A percentile compares a stretch with the other conserved stretches of the same genome.
phyloP scores from a whole-genome alignment of 495 filamentous ascomycete genomes.

The Neurospora sp. region DNA sequence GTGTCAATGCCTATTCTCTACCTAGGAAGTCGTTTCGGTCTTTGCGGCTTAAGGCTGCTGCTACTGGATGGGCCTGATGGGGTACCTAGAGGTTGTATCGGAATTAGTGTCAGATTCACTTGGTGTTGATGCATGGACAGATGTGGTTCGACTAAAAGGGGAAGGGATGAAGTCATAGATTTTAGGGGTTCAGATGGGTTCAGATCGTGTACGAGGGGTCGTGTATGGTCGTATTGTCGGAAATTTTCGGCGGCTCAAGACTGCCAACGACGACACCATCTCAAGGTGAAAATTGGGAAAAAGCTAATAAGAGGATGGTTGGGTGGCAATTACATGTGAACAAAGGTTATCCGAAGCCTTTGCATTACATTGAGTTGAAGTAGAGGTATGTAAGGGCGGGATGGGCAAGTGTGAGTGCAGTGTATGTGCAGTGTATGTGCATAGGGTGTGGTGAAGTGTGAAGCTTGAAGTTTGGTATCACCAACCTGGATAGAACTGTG shows the following conservation, averaged over 20 bases:
- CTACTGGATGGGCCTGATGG: neutral
- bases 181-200: neutral
- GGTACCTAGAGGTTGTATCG: neutral
- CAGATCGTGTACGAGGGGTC: neutral
- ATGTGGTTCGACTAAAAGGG: neutral
- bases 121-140: neutral
- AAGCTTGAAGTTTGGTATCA: neutral
- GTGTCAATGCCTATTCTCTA: neutral
- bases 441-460: neutral
- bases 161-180: neutral
- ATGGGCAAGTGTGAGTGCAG: neutral
- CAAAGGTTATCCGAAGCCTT: neutral
- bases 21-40: neutral
- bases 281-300: neutral
- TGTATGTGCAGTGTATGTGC: neutral
- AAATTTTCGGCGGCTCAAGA: neutral
- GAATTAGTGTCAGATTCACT: neutral
- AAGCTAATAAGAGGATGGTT: neutral
- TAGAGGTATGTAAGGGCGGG: neutral
- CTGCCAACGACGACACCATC: neutral
- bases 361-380: neutral
- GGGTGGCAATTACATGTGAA: conserved; percentile 1
- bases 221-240: neutral
- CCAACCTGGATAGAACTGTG: neutral
- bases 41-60: too few species aligned